Evolutionary conservation across 805 yeast species (phyloP).

Genomic region (Cyberlindnera mississippiensis): DNA sequence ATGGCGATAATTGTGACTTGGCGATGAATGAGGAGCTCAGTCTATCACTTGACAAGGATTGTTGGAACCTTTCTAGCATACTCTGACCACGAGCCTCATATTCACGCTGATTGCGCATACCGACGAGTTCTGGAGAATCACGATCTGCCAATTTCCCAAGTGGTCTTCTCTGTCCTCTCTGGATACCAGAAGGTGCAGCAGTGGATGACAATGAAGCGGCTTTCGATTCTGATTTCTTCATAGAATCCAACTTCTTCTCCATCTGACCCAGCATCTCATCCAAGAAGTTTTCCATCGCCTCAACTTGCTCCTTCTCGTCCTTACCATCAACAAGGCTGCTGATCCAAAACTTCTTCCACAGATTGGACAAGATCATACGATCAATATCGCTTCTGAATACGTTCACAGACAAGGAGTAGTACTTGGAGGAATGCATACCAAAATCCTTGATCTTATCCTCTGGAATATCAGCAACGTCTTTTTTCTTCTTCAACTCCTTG

Average conservation of each 20-base stretch:
- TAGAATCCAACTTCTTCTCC: conserved; percentile 13
- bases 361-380: conserved; percentile 37
- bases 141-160: neutral
- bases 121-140: neutral
- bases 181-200: neutral
- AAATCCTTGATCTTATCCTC: conserved; percentile 53
- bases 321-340: conserved; percentile 30
- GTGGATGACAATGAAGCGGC: neutral
- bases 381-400: conserved; percentile 55
- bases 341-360: conserved; percentile 47
- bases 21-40: conserved; percentile 5
- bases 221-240: conserved; percentile 12
- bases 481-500: neutral
- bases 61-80: neutral
- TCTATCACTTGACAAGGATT: neutral
- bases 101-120: too few relatives aligned
- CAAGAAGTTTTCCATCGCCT: conserved; percentile 9
- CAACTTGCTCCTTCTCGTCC: conserved; percentile 11
- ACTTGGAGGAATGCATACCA: conserved; percentile 67
- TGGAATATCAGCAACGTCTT: conserved; percentile 33
- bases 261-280: conserved; percentile 13
- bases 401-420: conserved; percentile 62
- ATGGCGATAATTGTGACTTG: conserved; percentile 22
- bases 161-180: neutral
- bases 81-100: conserved; percentile 1